Base-by-base conservation (phyloP, 106 monocot genomes). In the Dendrobium nobile region DNA sequence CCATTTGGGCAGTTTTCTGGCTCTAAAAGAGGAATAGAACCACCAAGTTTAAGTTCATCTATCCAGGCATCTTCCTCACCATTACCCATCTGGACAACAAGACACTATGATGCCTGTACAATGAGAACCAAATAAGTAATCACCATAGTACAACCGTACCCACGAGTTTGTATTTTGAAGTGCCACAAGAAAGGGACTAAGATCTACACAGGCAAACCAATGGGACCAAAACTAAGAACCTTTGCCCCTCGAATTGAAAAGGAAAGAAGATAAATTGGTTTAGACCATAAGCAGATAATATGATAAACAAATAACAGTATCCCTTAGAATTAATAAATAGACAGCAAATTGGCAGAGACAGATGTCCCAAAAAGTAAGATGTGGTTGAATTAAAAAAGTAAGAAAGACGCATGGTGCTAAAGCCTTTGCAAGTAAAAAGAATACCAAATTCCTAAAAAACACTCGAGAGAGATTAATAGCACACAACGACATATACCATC, bases 1-100 rank as follows among this genome's bases (percentile, higher is more conserved):
- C 92, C 92, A 85, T 95, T 91, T 20, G 87, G 43, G 61, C 89
- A 91, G 77, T 87, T 87, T 31, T 95, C 92, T 59, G 92, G 89
- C 26, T 87, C 85, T 47, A 91, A 89, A 82, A 28, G 83, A n/a
- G 98, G 91, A 87, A 95, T 73, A 67, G 95, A 40, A 26, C 98
- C 98, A 67, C 74, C 88, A 78, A 79, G 75, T 87, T 86, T 91
- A 43, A 89, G 84, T 80, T 88, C 78, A 56, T 92, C 86, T 61
- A 94, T 83, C 96, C 94, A 96, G 22, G 68, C 82, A 68, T 83
- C 82, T 72, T 19, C 82, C 74, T 92, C 84, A 54, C 75, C 56
- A 75, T 87, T 47, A 81, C 84, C 92, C 96, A 96, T 96, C 70
- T 77, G 56, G 51, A 76, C 26, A 76, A 70, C n/a, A 48, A 48